phyloP scores from a whole-genome alignment of 345 rosid genomes.

The Dipteronia dyeriana region DNA sequence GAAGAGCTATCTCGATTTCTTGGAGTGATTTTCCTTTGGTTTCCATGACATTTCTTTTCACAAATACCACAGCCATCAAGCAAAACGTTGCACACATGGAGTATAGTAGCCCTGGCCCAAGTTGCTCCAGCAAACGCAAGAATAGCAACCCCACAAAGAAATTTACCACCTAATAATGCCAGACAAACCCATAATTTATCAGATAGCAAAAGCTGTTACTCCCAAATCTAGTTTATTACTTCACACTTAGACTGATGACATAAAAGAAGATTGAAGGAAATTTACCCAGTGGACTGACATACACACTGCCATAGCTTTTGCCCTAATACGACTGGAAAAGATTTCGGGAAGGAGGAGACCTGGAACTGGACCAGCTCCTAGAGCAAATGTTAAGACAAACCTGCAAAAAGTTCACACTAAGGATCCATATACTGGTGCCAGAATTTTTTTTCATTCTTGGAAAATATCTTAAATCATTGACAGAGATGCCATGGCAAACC shows the following conservation, averaged over 20 bases:
- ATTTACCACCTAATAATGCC: slow-evolving; percentile 66
- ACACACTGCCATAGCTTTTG: slow-evolving; percentile 95
- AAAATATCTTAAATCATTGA: not conserved
- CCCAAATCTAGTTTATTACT: not conserved
- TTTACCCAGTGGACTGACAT: slow-evolving; percentile 99
- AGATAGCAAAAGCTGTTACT: not conserved
- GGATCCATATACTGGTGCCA: slow-evolving; percentile 1
- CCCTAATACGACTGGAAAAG: slow-evolving; percentile 85
- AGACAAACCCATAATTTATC: not conserved
- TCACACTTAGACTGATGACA: not conserved
- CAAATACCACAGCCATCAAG: slow-evolving; percentile 79
- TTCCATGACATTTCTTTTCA: slow-evolving; percentile 79
- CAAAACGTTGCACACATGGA: slow-evolving; percentile 77
- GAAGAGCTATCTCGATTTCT: slow-evolving; percentile 96
- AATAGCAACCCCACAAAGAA: slow-evolving; percentile 96
- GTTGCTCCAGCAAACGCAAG: slow-evolving; percentile 77
- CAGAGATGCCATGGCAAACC: not conserved
- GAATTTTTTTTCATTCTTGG: not conserved
- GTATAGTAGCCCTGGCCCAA: slow-evolving; percentile 79
- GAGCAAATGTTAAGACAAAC: slow-evolving; percentile 86
- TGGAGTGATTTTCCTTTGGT: slow-evolving; percentile 98
- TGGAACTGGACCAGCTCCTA: slow-evolving; percentile 99
- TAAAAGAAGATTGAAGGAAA: slow-evolving; percentile 9
- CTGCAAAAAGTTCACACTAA: slow-evolving; percentile 42
- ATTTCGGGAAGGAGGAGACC: slow-evolving; percentile 94